Evolutionary conservation across 192 early-diverging fungal species (phyloP).

Genomic region (Thoreauomyces humboldtii): DNA sequence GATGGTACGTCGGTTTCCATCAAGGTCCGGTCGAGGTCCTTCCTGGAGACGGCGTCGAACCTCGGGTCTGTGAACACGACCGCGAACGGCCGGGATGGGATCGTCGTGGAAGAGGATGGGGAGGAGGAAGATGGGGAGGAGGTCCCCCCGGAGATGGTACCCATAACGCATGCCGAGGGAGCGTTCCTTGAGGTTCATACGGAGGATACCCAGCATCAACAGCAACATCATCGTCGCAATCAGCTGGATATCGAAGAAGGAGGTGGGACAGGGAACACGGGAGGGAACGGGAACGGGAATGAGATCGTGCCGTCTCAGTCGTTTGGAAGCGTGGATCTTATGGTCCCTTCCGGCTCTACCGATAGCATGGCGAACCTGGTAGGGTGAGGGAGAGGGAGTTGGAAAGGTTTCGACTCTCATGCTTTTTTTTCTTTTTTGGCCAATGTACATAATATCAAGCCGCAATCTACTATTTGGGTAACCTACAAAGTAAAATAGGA

Average conservation of each 20-base stretch:
- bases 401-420: neutral
- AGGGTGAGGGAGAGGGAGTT: no score
- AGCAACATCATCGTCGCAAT: no score
- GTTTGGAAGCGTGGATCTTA: neutral
- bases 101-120: neutral
- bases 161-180: no score
- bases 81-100: neutral
- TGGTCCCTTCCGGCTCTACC: neutral
- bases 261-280: no score
- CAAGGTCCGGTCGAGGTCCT: neutral
- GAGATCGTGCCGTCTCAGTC: neutral
- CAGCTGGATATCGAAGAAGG: no score
- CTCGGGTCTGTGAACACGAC: neutral
- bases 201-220: no score
- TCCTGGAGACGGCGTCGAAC: neutral
- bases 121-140: neutral
- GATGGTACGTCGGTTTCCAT: no score
- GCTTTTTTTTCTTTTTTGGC: neutral
- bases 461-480: no score
- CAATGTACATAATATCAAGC: neutral
- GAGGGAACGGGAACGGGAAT: no score
- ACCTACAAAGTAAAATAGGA: no score
- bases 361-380: conserved; percentile 3
- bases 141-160: no score
- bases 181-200: no score